A percentile compares a stretch with the other conserved stretches of the same genome.
Conservation (phyloP, 805 yeast genomes). For the Starmerella bacillaris region DNA sequence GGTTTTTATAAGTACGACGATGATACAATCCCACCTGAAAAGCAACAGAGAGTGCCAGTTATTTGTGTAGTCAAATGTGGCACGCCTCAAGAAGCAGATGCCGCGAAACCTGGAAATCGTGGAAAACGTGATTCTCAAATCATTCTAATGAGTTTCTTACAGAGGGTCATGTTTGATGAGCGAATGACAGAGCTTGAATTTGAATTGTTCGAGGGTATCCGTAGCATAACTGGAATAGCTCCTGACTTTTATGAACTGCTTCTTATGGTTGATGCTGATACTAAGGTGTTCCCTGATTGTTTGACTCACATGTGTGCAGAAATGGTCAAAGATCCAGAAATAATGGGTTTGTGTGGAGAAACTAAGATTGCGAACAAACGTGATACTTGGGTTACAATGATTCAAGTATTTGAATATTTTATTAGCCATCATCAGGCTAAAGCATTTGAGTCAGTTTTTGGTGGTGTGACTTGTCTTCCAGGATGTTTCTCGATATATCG, state of each 20-base stretch:
- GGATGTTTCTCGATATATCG: constrained; percentile 90
- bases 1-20: constrained; percentile 84
- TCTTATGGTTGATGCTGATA: constrained; percentile 90
- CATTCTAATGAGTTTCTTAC: constrained; percentile 75
- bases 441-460: constrained; percentile 88
- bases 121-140: constrained; percentile 93
- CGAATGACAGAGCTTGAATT: constrained; percentile 84
- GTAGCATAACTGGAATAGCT: constrained; percentile 73
- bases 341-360: constrained; percentile 92
- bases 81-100: constrained; percentile 49
- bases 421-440: constrained; percentile 88
- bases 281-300: constrained; percentile 72
- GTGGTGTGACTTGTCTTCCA: constrained; percentile 87
- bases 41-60: constrained; percentile 70
- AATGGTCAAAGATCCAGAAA: constrained; percentile 66
- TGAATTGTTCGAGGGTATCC: constrained; percentile 53
- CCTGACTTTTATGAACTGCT: constrained; percentile 66
- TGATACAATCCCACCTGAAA: constrained; percentile 51
- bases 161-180: constrained; percentile 74
- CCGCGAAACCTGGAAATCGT: constrained; percentile 76
- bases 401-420: constrained; percentile 84
- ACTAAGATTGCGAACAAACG: constrained; percentile 74
- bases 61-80: constrained; percentile 73
- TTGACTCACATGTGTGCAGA: constrained; percentile 79
- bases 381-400: constrained; percentile 76